A percentile compares a stretch with the other conserved stretches of the same genome.
Conservation (phyloP, 2,329 filamentous ascomycete species). For the Stagonosporopsis cucurbitacearum region DNA sequence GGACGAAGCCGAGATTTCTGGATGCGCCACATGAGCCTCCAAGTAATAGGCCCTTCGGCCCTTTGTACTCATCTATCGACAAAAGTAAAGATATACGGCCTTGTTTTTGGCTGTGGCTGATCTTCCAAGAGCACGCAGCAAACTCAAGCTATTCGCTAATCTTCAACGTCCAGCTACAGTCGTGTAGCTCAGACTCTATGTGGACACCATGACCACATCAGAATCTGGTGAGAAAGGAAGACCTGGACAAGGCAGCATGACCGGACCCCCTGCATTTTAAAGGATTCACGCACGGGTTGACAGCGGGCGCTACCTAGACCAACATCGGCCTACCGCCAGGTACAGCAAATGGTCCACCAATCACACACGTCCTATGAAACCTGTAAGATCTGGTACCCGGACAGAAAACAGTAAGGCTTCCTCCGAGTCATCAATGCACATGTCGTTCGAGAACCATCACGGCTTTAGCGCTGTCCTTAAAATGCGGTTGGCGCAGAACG, state of each 20-base stretch:
- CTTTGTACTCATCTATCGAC: not conserved
- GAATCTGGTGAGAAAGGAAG: not conserved
- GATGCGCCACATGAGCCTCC: constrained; percentile 12
- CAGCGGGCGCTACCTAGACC: constrained; percentile 22
- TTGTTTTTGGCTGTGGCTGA: not conserved
- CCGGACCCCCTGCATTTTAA: constrained; percentile 29
- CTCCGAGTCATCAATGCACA: constrained; percentile 28
- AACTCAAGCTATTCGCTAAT: not conserved
- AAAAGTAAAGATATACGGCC: not conserved
- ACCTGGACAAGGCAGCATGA: not conserved
- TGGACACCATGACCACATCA: not conserved
- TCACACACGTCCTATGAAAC: constrained; percentile 12
- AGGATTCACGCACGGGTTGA: constrained; percentile 23
- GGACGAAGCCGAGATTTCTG: constrained; percentile 10
- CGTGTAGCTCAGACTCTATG: not conserved
- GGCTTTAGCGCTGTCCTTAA: constrained; percentile 25
- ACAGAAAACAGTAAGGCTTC: constrained; percentile 21
- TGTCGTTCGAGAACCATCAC: constrained; percentile 29
- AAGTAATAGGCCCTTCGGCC: not conserved
- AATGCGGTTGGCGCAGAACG: constrained; percentile 34
- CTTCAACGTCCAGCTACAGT: too few relatives aligned
- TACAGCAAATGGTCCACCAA: constrained; percentile 28
- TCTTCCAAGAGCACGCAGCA: not conserved
- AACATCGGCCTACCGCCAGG: constrained; percentile 19
- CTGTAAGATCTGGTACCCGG: constrained; percentile 23